Conservation (phyloP, 176 grass and related monocot genomes). For the Stipa capillata region DNA sequence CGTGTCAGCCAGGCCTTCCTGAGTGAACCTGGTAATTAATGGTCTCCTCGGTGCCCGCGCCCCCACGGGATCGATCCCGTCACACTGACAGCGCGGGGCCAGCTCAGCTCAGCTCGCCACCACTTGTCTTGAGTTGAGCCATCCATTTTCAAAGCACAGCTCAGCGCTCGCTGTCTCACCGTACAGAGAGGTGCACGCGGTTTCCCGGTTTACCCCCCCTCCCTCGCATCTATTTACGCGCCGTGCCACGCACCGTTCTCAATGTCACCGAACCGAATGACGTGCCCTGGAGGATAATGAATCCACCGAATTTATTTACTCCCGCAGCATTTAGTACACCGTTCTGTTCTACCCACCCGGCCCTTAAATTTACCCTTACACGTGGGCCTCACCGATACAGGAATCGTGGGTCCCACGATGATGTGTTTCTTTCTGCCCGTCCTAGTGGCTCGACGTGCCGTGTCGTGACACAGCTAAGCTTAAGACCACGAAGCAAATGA, state of each 20-base stretch:
- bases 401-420: neutral
- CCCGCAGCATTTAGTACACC: neutral
- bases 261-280: slow-evolving; percentile 15
- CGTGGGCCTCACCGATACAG: neutral
- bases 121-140: no score
- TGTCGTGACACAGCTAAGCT: no score
- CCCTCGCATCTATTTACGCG: neutral
- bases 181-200: slow-evolving; percentile 9
- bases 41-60: neutral
- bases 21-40: no score
- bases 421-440: neutral
- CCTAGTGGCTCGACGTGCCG: no score
- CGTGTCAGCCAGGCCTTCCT: neutral
- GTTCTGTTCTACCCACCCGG: neutral
- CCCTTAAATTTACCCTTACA: neutral
- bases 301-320: no score
- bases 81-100: no score
- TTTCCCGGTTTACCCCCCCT: no score
- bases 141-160: no score
- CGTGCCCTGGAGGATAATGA: neutral
- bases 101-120: no score
- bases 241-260: neutral
- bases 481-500: neutral
- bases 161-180: slow-evolving; percentile 6
- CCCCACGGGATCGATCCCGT: no score